These are phyloP conservation scores for Sarocladium kiliense DNA, from an alignment of 2,329 filamentous ascomycete genomes.

Conservation along the genomic window DNA sequence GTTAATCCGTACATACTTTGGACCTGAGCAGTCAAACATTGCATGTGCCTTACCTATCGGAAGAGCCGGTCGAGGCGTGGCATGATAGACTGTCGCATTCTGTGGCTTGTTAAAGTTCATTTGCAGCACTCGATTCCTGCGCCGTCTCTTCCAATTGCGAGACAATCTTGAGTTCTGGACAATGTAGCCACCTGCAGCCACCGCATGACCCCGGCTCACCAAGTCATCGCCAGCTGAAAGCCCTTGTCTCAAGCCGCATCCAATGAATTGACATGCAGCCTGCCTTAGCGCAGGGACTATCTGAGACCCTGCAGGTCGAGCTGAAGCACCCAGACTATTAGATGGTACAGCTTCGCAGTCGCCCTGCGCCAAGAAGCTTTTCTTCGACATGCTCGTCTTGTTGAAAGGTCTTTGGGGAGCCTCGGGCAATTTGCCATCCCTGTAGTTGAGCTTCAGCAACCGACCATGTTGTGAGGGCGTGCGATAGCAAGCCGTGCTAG, in stretches of 20 bases:
- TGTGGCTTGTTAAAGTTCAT: no score
- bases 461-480: background rate
- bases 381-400: background rate
- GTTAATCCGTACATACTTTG: no score
- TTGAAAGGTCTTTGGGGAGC: background rate
- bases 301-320: background rate
- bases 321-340: background rate
- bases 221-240: background rate
- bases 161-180: no score
- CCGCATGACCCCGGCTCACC: background rate
- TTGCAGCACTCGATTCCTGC: no score
- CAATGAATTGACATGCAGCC: background rate
- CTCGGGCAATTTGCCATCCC: background rate
- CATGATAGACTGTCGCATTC: no score
- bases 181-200: no score
- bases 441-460: background rate
- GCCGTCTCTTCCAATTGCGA: no score
- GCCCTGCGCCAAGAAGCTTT: background rate
- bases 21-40: no score
- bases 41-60: no score
- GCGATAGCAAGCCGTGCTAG: background rate
- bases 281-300: background rate
- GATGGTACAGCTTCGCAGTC: background rate
- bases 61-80: no score
- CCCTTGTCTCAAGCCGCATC: background rate